These are phyloP conservation scores for Cephaloascus fragrans DNA, from an alignment of 805 yeast genomes.

Conservation along the genomic window DNA sequence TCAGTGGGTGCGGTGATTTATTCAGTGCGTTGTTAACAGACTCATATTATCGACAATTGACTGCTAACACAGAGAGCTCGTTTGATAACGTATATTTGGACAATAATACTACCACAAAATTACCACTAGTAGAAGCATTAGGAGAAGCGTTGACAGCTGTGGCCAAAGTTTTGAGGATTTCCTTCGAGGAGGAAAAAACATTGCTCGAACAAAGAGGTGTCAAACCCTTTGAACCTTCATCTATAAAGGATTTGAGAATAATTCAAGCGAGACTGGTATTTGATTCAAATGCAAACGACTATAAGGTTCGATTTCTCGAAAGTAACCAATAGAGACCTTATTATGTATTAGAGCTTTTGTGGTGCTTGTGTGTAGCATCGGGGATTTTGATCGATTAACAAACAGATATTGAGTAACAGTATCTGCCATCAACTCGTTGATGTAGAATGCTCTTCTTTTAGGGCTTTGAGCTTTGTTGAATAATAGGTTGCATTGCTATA, in stretches of 20 bases:
- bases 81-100: conserved; percentile 3
- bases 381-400: too few species aligned
- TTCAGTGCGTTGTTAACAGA: conserved; percentile 56
- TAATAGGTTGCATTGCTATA: too few species aligned
- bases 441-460: too few species aligned
- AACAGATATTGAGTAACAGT: too few species aligned
- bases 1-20: conserved; percentile 71
- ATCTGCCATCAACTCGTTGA: too few species aligned
- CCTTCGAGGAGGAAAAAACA: background rate
- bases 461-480: too few species aligned
- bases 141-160: conserved; percentile 28
- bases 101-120: background rate
- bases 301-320: too few species aligned
- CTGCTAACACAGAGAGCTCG: too few species aligned
- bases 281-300: conserved; percentile 5
- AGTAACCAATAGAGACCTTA: too few species aligned
- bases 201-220: background rate
- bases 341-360: too few species aligned
- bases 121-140: conserved; percentile 20
- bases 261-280: conserved; percentile 30
- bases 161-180: conserved; percentile 22
- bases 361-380: too few species aligned
- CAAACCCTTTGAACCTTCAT: conserved; percentile 6
- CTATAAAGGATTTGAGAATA: conserved; percentile 32
- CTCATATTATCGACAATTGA: conserved; percentile 16